Evolutionary conservation across 192 early-diverging fungal species (phyloP), one percentile per base, ranked within the genome.

Genomic region (Backusella westeae): DNA sequence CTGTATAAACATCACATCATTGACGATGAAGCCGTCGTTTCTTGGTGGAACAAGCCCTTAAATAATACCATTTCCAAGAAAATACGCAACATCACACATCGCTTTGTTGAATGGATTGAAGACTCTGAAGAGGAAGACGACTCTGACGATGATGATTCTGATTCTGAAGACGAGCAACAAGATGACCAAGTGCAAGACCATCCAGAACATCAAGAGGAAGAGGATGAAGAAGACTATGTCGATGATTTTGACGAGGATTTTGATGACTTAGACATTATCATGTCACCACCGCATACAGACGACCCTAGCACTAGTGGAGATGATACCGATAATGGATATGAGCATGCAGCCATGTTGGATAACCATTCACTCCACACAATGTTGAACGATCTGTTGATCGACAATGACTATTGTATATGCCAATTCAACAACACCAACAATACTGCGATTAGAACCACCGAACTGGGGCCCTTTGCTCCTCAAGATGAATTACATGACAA

Each of bases 1-100:
- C 70, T 87, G 1, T 85, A 81, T 72, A 87, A 87, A 67, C 79
- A 79, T 42, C 79, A 87, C 56, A 82, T 87, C 19, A 71, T 87
- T 4, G 82, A 85, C 8, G 77, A 69, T 12, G 82, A 87, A n/a
- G 84, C 84, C 0, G 75, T 87, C 17, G 38, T 82, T 6, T 71
- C 77, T 26, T 87, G 86, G 86, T 87, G 84, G 84, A 79, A 81
- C 4, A 71, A 42, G 17, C 70, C 42, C 17, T 66, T 81, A 6
- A 69, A 70, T 35, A 67, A 49, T 2, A 72, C 69, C 21, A 56
- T 82, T 21, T 67, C 77, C 26, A 72, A 69, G 34, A 35, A 79
- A 73, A 68, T 80, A 49, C 72, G 49, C 36, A n/a, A 38, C 19
- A 72, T 80, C 41, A 78, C 77, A 44, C 69, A 71, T 10, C 75